Percentiles rank a stretch among this genome's conserved stretches.
Evolutionary conservation across 495 filamentous ascomycete species (phyloP).

Genomic region (Hyphodiscus hymeniophilus): DNA sequence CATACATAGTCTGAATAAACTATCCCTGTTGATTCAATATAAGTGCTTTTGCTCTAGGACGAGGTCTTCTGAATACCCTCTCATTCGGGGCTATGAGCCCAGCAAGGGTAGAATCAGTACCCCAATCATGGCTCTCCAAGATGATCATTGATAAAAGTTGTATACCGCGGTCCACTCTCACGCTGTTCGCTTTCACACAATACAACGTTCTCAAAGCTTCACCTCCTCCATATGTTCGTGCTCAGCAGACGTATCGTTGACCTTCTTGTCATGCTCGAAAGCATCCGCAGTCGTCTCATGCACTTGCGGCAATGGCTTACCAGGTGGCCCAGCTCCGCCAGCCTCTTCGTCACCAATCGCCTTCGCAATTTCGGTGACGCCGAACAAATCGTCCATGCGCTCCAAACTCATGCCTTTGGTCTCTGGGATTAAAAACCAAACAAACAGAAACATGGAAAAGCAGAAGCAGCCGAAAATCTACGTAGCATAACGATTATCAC

Average conservation of each 20-base stretch:
- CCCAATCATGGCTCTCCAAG: too few species aligned
- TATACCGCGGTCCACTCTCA: too few species aligned
- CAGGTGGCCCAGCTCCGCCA: not conserved
- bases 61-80: too few species aligned
- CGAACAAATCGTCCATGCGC: conserved; percentile 46
- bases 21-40: too few species aligned
- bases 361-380: conserved; percentile 28
- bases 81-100: too few species aligned
- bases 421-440: conserved; percentile 66
- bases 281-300: not conserved
- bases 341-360: conserved; percentile 13
- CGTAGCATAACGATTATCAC: not conserved
- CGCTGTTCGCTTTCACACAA: not conserved
- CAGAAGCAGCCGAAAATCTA: conserved; percentile 52
- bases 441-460: conserved; percentile 51
- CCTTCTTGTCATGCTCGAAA: not conserved
- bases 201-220: too few species aligned
- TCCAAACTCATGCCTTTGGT: conserved; percentile 52
- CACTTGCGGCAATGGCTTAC: not conserved
- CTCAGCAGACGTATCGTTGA: not conserved
- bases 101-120: too few species aligned
- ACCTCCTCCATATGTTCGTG: too few species aligned
- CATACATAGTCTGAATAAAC: too few species aligned
- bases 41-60: too few species aligned
- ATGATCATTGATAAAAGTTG: too few species aligned